A percentile compares a stretch with the other conserved stretches of the same genome.
Evolutionary conservation across 2,329 filamentous ascomycete species (phyloP).

Genomic region (Cephalotrichum gorgonifer): DNA sequence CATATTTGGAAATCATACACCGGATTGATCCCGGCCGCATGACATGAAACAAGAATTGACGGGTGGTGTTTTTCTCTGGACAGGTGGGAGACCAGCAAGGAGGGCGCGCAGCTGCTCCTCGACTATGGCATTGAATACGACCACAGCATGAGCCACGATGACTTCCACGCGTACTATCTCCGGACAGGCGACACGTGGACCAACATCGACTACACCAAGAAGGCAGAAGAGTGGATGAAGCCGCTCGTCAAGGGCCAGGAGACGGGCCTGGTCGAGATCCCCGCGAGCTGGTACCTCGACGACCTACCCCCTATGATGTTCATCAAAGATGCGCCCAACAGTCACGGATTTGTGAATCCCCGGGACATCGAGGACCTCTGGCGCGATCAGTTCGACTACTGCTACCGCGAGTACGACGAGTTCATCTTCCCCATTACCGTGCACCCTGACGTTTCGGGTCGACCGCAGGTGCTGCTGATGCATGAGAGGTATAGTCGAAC

Average conservation of each 20-base stretch:
- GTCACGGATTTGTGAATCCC: constrained; percentile 49
- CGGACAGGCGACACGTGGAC: constrained; percentile 56
- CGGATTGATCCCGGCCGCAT: neutral
- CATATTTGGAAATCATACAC: no score
- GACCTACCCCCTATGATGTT: constrained; percentile 63
- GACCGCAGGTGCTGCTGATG: constrained; percentile 64
- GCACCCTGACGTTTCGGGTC: constrained; percentile 62
- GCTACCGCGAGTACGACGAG: constrained; percentile 66
- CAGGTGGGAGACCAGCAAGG: constrained; percentile 57
- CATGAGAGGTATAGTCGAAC: constrained; percentile 43
- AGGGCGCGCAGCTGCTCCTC: constrained; percentile 54
- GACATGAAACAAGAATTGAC: neutral
- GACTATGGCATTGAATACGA: constrained; percentile 62
- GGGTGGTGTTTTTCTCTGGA: no score
- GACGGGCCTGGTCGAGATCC: constrained; percentile 58
- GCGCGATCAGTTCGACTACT: constrained; percentile 61
- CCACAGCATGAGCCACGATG: constrained; percentile 56
- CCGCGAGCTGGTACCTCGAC: constrained; percentile 54
- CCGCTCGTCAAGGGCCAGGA: constrained; percentile 46
- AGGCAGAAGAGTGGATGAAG: constrained; percentile 57
- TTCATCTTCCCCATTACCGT: constrained; percentile 72
- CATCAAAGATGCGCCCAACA: constrained; percentile 54
- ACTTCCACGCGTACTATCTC: constrained; percentile 54
- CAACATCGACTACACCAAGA: constrained; percentile 56
- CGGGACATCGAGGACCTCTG: constrained; percentile 56